Base-by-base conservation (phyloP, 164 flowering plant species). In the Berberis vulgaris region DNA sequence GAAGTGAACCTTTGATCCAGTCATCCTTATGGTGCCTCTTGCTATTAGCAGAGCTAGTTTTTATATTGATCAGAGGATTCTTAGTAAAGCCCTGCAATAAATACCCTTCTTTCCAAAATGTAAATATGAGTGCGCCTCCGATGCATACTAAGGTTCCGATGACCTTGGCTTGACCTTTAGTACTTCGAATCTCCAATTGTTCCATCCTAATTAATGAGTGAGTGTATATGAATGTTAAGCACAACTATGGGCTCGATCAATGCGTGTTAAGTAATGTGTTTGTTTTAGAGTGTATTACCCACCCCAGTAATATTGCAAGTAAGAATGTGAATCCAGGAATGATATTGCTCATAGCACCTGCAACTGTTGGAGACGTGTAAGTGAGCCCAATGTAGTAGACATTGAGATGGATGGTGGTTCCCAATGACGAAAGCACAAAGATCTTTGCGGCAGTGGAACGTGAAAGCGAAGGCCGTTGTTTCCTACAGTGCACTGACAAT, bases 1-100 rank as follows among this genome's bases (percentile, higher is more conserved):
- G 72, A 43, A 59, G 65, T 42, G 81, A 67, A 10, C 81, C 84
- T 69, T 72, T 76, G 69, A 80, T 54, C 84, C 84, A 80, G 57
- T 72, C 66, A 41, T 67, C 72, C 42, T 61, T 57, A 38, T 39
- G 57, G 55, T 70, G 80, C 39, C 49, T 61, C 52, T 43, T n/a
- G 39, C 45, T 11, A 49, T 46, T 46, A 5, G 56, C 26, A 26
- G 26, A 26, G 26, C 26, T 63, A 45, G 46, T 38, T 40, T 65
- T 39, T 40, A 74, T 54, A 52, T 72, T 46, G 41, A 78, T 67
- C 41, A 74, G 63, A 11, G 81, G 79, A 2, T 44, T 72, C 47
- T 59, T 7, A 44, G 47, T 59, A 5, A 77, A 59, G 58, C 78
- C 62, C 57, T 70, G 66, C 46, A 79, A 60, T 3, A 67, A 63